Evolutionary conservation across 331 rosid species (phyloP), one percentile per base, ranked within the genome.

Genomic region (Pyracantha coccinea): DNA sequence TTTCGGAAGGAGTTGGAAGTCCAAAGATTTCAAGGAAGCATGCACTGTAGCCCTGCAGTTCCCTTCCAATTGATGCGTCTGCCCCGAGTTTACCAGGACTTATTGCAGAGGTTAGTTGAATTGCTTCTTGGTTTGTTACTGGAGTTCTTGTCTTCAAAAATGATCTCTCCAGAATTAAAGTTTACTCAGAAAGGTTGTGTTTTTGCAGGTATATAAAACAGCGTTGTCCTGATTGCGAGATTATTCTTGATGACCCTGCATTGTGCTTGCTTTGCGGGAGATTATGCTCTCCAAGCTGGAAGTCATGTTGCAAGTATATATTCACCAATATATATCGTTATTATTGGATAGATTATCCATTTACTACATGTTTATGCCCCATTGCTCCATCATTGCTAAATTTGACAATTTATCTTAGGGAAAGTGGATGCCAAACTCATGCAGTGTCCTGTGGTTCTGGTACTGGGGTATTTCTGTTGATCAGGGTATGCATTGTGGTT

Each of bases 191-290:
- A 62, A 23, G 54, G 60, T 27, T 83, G 73, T 75, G 55, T 31
- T 35, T 71, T 41, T 44, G 63, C 89, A 95, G 99, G 85, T 88
- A 86, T 76, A 86, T 92, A 82, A 95, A 92, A 77, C 95, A 90
- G 82, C 81, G 83, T 19, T 95, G 99, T 79, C 83, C 75, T 64
- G 90, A 78, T 62, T 95, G 99, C 83, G 84, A 92, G 62, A 9
- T 82, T 74, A 68, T 74, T 67, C 82, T 89, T 71, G 90, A 89
- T 7, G 99, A 95, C 27, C 98, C 98, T 50, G 99, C 93, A 20
- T 81, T 92, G 81, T 95, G 99, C 90, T 85, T 95, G 71, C 82
- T 95, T 68, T 95, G 99, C 79, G 99, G 97, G 75, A 88, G 86
- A 85, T 75, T 95, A 83, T 95, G 99, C 84, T 84, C 91, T 71